phyloP scores from a whole-genome alignment of 352 stramenopile species.

The Pythium rishiriense region DNA sequence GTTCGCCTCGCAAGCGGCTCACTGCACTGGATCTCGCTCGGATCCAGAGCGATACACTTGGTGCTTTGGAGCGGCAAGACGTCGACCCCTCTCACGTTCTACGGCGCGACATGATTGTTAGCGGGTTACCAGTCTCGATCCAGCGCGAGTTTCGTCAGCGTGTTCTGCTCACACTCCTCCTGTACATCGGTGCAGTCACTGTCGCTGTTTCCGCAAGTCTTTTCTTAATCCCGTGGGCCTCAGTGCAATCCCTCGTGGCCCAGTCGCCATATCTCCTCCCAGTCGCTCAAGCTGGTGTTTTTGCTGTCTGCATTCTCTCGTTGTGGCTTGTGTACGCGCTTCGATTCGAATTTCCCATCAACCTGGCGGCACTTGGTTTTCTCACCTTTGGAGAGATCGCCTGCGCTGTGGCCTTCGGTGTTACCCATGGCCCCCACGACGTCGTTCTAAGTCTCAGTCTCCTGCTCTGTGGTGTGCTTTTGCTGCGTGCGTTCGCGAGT shows the following conservation, averaged over 20 bases:
- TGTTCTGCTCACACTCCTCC: constrained; percentile 12
- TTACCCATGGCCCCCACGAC: background rate
- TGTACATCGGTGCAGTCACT: constrained; percentile 2
- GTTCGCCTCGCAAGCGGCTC: background rate
- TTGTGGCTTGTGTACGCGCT: constrained; percentile 26
- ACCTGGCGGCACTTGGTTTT: constrained; percentile 13
- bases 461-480: background rate
- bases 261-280: constrained; percentile 7
- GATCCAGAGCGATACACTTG: background rate
- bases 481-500: constrained; percentile 1
- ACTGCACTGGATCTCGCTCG: background rate
- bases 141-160: constrained; percentile 29
- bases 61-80: constrained; percentile 8
- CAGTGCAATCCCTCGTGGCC: background rate
- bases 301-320: background rate
- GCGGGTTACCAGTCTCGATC: constrained; percentile 4
- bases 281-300: background rate
- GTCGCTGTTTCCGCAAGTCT: background rate
- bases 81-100: no score
- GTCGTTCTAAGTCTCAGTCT: background rate
- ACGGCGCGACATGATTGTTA: constrained; percentile 11
- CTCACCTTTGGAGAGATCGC: constrained; percentile 13
- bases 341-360: constrained; percentile 25
- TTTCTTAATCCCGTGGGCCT: background rate
- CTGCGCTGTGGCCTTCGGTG: background rate